Base-by-base conservation (phyloP, 2,329 filamentous ascomycete genomes). In the Sporothrix pseudoabietina region DNA sequence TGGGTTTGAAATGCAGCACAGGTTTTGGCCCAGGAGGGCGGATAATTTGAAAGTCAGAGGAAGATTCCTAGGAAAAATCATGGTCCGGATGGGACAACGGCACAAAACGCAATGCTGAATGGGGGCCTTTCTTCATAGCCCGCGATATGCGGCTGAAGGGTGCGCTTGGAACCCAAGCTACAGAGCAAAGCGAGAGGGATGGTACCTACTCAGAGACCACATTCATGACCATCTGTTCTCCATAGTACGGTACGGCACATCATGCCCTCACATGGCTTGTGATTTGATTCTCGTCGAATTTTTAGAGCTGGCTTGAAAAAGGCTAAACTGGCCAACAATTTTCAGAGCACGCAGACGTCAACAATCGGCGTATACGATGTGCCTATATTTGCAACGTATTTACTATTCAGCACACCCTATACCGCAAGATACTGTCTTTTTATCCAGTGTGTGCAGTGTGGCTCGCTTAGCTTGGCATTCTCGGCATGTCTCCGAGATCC, bases 1-100 rank as follows among this genome's bases (percentile, higher is more conserved):
- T 71, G 52, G 52, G 32, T 59, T 71, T 71, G 39, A 70, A 54
- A 63, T 12, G 26, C 54, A 63, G 41, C 16, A 63, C 9, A n/a
- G 47, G 49, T 22, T 30, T 32, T 70, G 68, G 68, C 59, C 49
- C 52, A 59, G 68, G 49, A 57, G 47, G 19, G 14, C 66, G 47
- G 32, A 19, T 41, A 44, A 69, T 54, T 69, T 14, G 10, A 19
- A 41, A 57, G 32, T 12, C n/a, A 47, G 35, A 57, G 32, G 41
- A 26, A 49, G 65, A 52, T 52, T 14, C 22, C 35, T 41, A 49
- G 63, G 26, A 44, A 3, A 35, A 52, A 52, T 12, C 16, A 16
- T 32, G 44, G 65, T n/a, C 49, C 61, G n/a, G 61, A 26, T 14
- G 22, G 39, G 61, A 47, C 10, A 3, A 41, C 12, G 10, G 39